Evolutionary conservation across 2,329 filamentous ascomycete species (phyloP), one percentile per base, ranked within the genome.

Genomic region (Fusarium agapanthi): DNA sequence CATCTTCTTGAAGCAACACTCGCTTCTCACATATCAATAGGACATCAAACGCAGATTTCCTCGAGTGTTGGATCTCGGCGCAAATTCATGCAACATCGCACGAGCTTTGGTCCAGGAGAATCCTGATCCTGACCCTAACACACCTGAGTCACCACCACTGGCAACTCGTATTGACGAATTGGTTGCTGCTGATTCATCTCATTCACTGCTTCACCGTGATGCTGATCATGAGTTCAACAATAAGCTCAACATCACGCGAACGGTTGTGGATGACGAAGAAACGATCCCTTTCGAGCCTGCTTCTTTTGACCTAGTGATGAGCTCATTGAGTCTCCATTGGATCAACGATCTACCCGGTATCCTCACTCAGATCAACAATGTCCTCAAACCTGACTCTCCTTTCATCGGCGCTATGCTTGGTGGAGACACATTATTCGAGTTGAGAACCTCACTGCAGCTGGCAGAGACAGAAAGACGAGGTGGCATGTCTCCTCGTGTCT

Each of bases 371-470:
- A 92, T 98, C 79, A 97, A 97, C 85, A 88, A 89, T 73, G 86
- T 97, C 38, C 88, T 99, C 32, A 97, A 97, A 82, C 95, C 95
- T 0, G 96, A 99, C 81, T 88, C 89, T 63, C 95, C 97, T 3
- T 97, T 99, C 79, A 91, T 99, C 51, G 95, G 93, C 20, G 95
- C 95, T 74, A 99, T 99, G 95, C 91, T 97, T 68, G 96, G 96
- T 62, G 96, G 96, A 1, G 96, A 99, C 81, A 95, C 93, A 13
- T 87, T 99, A 3, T 99, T 92, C 80, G 96, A 99, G 85, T 88
- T 99, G 60, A 93, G 96, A 38, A 97, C 95, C 1, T 96, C 95
- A 38, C 86, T 99, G 20, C 96, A 99, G 83, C 88, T 99, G 6
- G 95, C 96, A 7, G 95, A 98, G 81, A 89, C 94, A 77, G 96